A percentile compares a stretch with the other conserved stretches of the same genome.
Conservation (phyloP, 1,284 basidiomycete species). For the Puccinia sorghi region DNA sequence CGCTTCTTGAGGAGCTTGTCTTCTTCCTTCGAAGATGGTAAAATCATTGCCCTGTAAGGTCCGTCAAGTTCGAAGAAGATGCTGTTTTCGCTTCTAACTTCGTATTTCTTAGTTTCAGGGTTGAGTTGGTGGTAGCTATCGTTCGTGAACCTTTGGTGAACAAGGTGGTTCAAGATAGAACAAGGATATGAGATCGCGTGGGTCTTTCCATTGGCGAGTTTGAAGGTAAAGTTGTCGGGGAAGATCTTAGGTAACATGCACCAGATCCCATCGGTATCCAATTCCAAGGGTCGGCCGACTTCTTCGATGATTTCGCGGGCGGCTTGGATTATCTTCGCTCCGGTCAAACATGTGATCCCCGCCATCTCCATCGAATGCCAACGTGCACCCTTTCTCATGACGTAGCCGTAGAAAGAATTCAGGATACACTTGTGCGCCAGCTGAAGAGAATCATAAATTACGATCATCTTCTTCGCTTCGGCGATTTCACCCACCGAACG, state of each 20-base stretch:
- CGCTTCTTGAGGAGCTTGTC: conserved; percentile 98
- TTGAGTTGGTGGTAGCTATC: conserved; percentile 92
- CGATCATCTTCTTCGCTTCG: conserved; percentile 99
- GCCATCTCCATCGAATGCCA: conserved; percentile 99
- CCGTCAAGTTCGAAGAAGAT: conserved; percentile 99
- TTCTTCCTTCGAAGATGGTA: conserved; percentile 98
- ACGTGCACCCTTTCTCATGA: conserved; percentile 98
- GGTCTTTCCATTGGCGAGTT: conserved; percentile 81
- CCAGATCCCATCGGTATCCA: conserved; percentile 99
- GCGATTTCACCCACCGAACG: conserved; percentile 80
- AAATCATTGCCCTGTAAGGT: conserved; percentile 98
- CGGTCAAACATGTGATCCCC: conserved; percentile 96
- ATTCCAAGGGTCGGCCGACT: conserved; percentile 91
- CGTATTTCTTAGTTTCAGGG: conserved; percentile 79
- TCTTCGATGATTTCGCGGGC: conserved; percentile 93
- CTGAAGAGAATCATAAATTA: conserved; percentile 99
- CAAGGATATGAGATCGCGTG: conserved; percentile 96
- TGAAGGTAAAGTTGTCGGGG: conserved; percentile 97
- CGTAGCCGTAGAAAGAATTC: conserved; percentile 99
- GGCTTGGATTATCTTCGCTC: conserved; percentile 99
- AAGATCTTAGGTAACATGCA: conserved; percentile 99
- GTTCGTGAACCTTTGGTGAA: conserved; percentile 93
- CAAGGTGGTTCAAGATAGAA: conserved; percentile 99
- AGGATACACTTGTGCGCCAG: conserved; percentile 99
- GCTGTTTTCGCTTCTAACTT: conserved; percentile 92